Evolutionary conservation across 495 filamentous ascomycete genomes (phyloP).

Genomic region (Aspergillus indologenus): DNA sequence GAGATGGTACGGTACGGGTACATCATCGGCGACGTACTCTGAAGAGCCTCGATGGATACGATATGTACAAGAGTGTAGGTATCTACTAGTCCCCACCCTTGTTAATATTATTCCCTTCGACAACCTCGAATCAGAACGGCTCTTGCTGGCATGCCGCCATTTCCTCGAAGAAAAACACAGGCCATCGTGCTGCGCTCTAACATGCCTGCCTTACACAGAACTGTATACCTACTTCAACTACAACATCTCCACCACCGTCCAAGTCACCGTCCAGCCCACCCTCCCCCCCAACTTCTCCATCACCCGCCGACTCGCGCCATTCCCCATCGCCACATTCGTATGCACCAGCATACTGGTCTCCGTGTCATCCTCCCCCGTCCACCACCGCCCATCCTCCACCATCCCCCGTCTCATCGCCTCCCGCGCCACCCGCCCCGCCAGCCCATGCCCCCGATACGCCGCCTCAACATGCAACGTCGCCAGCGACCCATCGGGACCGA

Average conservation of each 20-base stretch:
- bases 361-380: not conserved
- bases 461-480: conserved; percentile 49
- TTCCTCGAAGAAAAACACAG: too few relatives aligned
- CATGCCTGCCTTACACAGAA: not conserved
- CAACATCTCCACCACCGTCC: conserved; percentile 39
- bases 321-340: conserved; percentile 44
- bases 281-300: conserved; percentile 49
- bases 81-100: too few relatives aligned
- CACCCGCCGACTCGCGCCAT: conserved; percentile 47
- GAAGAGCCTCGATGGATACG: too few relatives aligned
- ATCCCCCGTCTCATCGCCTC: conserved; percentile 36
- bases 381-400: conserved; percentile 3
- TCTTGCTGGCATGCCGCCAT: too few relatives aligned
- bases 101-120: too few relatives aligned
- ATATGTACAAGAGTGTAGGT: too few relatives aligned
- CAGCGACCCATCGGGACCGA: conserved; percentile 46
- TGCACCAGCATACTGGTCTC: conserved; percentile 33
- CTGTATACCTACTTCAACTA: not conserved
- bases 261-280: conserved; percentile 35
- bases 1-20: too few relatives aligned
- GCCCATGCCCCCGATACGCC: conserved; percentile 43
- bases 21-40: too few relatives aligned
- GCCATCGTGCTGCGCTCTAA: not conserved
- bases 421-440: conserved; percentile 38
- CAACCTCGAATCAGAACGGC: too few relatives aligned